Conservation (phyloP, 768 basidiomycete genomes). For the Cystobasidiopsis lactophilus region DNA sequence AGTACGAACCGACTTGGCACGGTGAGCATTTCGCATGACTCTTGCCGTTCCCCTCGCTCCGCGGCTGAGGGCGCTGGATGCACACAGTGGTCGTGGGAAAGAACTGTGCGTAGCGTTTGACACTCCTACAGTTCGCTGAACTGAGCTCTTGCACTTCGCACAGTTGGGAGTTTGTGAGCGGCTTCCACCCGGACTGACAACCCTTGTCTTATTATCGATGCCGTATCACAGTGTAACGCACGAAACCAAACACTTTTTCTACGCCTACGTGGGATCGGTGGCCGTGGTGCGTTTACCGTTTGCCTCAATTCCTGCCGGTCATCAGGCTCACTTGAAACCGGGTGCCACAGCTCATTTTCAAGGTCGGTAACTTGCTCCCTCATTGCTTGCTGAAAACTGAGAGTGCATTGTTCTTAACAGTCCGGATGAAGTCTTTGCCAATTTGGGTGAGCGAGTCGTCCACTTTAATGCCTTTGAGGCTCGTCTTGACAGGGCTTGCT, state of each 20-base stretch:
- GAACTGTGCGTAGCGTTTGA: neutral
- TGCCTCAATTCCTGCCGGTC: neutral
- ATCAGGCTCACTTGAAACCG: neutral
- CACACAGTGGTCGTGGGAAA: neutral
- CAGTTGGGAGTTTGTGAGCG: conserved; percentile 1
- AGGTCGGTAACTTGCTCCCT: neutral
- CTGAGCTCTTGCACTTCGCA: too few species aligned
- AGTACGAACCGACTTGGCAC: neutral
- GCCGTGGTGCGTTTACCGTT: neutral
- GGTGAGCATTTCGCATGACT: too few species aligned
- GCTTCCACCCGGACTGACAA: neutral
- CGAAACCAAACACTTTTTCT: conserved; percentile 1
- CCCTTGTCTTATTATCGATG: neutral
- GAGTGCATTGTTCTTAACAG: too few species aligned
- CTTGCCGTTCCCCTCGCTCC: too few species aligned
- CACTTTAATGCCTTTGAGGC: too few species aligned
- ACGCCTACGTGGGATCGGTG: neutral
- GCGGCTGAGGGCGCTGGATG: too few species aligned
- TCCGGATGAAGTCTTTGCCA: too few species aligned
- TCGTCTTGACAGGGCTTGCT: too few species aligned
- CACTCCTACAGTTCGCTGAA: too few species aligned
- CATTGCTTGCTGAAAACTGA: too few species aligned
- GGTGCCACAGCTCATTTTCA: neutral
- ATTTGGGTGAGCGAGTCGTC: too few species aligned
- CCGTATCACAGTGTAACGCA: neutral